Conservation (phyloP, 2,329 filamentous ascomycete genomes). For the Cordyceps cicadae region DNA sequence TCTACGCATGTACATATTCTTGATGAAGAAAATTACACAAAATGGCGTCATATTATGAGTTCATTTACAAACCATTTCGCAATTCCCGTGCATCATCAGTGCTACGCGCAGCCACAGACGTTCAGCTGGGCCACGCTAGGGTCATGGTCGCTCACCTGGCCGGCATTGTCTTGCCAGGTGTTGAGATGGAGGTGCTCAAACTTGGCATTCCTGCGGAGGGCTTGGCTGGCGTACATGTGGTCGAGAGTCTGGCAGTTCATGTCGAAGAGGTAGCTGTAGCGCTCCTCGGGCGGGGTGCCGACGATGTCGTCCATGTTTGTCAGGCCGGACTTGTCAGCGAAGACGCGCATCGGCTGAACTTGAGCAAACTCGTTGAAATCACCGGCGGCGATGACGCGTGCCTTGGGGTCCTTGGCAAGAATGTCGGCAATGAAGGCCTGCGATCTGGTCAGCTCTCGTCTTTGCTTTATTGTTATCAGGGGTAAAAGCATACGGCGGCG, state of each 20-base stretch:
- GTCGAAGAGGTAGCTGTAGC: constrained; percentile 65
- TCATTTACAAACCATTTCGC: neutral
- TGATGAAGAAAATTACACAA: neutral
- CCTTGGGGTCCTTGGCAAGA: constrained; percentile 45
- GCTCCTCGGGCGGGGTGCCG: constrained; percentile 43
- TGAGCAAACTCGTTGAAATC: constrained; percentile 69
- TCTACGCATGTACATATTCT: neutral
- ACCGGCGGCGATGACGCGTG: constrained; percentile 52
- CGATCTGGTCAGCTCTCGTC: constrained; percentile 10
- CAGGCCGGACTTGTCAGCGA: constrained; percentile 45
- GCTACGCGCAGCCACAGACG: constrained; percentile 38
- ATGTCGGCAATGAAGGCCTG: constrained; percentile 50
- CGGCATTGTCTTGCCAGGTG: constrained; percentile 52
- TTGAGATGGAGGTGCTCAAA: constrained; percentile 66
- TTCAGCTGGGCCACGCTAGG: constrained; percentile 57
- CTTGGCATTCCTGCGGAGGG: constrained; percentile 34
- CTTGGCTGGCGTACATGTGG: constrained; percentile 58
- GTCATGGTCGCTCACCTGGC: constrained; percentile 60
- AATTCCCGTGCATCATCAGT: neutral
- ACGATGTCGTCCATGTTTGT: constrained; percentile 54
- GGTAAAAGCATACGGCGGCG: constrained; percentile 40
- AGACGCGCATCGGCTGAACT: constrained; percentile 49
- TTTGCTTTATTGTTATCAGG: too few species aligned
- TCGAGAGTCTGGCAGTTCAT: constrained; percentile 63
- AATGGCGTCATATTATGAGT: neutral